Evolutionary conservation across 805 yeast genomes (phyloP).

Genomic region (Wickerhamomyces pijperi): DNA sequence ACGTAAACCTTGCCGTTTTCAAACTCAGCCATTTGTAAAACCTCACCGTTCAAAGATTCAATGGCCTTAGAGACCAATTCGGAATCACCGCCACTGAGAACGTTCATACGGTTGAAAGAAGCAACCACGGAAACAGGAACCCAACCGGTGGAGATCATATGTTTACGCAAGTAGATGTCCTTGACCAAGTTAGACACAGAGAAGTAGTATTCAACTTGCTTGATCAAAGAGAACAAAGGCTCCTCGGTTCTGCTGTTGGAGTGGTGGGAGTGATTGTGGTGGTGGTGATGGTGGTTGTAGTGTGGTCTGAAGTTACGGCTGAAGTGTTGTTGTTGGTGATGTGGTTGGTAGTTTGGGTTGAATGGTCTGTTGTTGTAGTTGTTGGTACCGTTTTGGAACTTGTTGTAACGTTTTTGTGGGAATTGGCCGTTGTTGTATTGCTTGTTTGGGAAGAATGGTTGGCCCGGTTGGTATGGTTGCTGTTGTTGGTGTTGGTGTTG

Average conservation of each 20-base stretch:
- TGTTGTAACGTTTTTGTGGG: slow-evolving; percentile 8
- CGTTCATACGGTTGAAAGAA: slow-evolving; percentile 65
- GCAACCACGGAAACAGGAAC: slow-evolving; percentile 53
- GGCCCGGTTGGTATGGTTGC: slow-evolving; percentile 11
- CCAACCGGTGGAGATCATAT: slow-evolving; percentile 72
- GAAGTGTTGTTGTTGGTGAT: slow-evolving; percentile 3
- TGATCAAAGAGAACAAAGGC: slow-evolving; percentile 13
- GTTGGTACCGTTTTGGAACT: slow-evolving; percentile 1
- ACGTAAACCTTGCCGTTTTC: slow-evolving; percentile 39
- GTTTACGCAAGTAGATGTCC: slow-evolving; percentile 72
- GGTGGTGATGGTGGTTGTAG: slow-evolving; percentile 1
- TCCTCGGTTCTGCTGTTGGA: slow-evolving; percentile 9
- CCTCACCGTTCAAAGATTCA: slow-evolving; percentile 27
- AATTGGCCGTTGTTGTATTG: slow-evolving; percentile 11
- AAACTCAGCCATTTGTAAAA: slow-evolving; percentile 27
- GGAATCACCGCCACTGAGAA: slow-evolving; percentile 46
- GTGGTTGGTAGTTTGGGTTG: slow-evolving; percentile 12
- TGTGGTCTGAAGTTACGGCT: slow-evolving; percentile 6
- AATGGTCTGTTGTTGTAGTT: slow-evolving; percentile 6
- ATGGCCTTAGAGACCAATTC: slow-evolving; percentile 44
- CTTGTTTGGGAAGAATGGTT: slow-evolving; percentile 13
- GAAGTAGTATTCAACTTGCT: slow-evolving; percentile 84
- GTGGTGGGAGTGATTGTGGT: no score
- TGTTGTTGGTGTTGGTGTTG: slow-evolving; percentile 1
- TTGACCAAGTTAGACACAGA: slow-evolving; percentile 77